Conservation (phyloP, 495 filamentous ascomycete genomes). For the Penicillium atrosanguineum region DNA sequence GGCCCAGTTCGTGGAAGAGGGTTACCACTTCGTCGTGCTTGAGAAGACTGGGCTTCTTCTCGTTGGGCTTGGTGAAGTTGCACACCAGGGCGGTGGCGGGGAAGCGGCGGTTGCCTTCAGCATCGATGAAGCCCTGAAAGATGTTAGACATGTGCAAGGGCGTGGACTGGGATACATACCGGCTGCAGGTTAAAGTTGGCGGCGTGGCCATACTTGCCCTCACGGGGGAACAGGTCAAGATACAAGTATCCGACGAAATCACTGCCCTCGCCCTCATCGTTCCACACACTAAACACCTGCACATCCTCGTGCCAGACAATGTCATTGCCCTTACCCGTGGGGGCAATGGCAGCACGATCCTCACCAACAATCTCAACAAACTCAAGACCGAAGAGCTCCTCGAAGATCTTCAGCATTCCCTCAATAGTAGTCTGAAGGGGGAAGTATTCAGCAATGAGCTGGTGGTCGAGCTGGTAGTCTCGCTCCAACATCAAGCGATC, state of each 20-base stretch:
- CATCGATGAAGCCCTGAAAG: conserved; percentile 54
- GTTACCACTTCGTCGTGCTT: conserved; percentile 71
- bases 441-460: conserved; percentile 92
- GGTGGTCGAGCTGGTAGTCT: conserved; percentile 84
- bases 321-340: conserved; percentile 58
- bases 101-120: conserved; percentile 58
- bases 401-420: conserved; percentile 93
- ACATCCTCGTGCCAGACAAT: conserved; percentile 74
- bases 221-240: conserved; percentile 63
- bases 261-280: conserved; percentile 60
- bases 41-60: conserved; percentile 67
- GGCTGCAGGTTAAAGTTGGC: conserved; percentile 80
- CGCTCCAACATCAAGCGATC: conserved; percentile 90
- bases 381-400: conserved; percentile 84
- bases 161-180: conserved; percentile 24
- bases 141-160: background rate
- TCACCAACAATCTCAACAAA: conserved; percentile 77
- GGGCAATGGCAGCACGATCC: conserved; percentile 54
- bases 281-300: conserved; percentile 68
- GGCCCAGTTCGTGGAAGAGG: conserved; percentile 72
- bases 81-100: conserved; percentile 69
- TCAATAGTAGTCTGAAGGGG: conserved; percentile 78
- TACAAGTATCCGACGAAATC: conserved; percentile 73
- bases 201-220: conserved; percentile 68
- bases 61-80: conserved; percentile 68